Evolutionary conservation across 1,139 yeast genomes (phyloP), one percentile per base, ranked within the genome.

Genomic region (Arxiozyma bovina): DNA sequence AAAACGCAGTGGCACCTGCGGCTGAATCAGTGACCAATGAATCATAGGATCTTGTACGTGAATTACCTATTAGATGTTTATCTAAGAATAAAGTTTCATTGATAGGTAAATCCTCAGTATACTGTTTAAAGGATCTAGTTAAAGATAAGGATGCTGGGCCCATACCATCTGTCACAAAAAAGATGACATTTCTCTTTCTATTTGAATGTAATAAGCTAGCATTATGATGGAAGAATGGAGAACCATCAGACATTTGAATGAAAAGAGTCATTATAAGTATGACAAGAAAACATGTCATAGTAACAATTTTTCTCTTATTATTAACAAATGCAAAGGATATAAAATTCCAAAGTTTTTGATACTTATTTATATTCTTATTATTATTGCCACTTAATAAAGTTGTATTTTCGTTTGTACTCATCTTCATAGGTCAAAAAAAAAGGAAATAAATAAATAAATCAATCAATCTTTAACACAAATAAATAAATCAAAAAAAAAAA

Each of bases 151-250:
- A 83, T 0, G 94, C 85, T 1, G 96, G 95, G 0, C 96, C 96
- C 85, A 88, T 87, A 27, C 96, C 96, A 69, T 89, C 96, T 1
- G 95, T 84, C 22, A 89, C 94, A 81, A 88, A 82, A 74, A 89
- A 86, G 50, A 89, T 85, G 53, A 88, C 78, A 63, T 88, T 88
- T 63, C 79, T 81, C 67, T 76, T 76, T 30, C 42, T 49, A 21
- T 42, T 42, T 6, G 27, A 15, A 43, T 49, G 22, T 7, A 40
- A 18, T 17, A n/a, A 1, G n/a, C 20, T 22, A 21, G 20, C 23
- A 17, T 49, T 22, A 34, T 43, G 51, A 30, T 43, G 45, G 30
- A 20, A 43, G 18, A 49, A 49, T 12, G 51, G 51, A 15, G 49
- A 46, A 6, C 49, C 49, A 46, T 46, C 49, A 30, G 49, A 46